Conservation (phyloP, 2,329 filamentous ascomycete genomes). For the Cordyceps javanica region DNA sequence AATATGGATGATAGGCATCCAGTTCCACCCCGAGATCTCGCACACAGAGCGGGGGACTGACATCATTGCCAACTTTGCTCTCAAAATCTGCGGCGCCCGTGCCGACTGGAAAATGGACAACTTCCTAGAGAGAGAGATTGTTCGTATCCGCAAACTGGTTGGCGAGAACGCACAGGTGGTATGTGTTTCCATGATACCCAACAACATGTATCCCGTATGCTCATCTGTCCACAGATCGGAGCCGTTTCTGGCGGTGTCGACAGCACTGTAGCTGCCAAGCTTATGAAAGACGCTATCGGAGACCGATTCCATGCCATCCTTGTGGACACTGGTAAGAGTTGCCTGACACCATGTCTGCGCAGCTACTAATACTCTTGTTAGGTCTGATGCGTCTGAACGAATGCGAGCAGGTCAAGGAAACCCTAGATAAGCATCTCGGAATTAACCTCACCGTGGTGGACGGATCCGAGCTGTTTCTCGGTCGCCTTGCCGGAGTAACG, state of each 20-base stretch:
- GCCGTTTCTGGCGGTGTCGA: slow-evolving; percentile 69
- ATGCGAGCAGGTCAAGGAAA: slow-evolving; percentile 73
- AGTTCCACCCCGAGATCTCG: slow-evolving; percentile 81
- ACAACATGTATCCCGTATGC: too few species aligned
- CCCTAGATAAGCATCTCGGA: slow-evolving; percentile 68
- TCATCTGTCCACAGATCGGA: slow-evolving; percentile 21
- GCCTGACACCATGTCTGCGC: too few species aligned
- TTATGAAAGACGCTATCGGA: slow-evolving; percentile 82
- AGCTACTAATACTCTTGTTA: too few species aligned
- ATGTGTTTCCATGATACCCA: too few species aligned
- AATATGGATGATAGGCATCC: slow-evolving; percentile 36
- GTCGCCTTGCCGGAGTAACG: slow-evolving; percentile 63
- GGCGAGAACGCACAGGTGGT: slow-evolving; percentile 72
- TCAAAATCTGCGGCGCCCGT: slow-evolving; percentile 71
- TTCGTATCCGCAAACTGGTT: slow-evolving; percentile 72
- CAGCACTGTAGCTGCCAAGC: slow-evolving; percentile 76
- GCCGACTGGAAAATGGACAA: slow-evolving; percentile 80
- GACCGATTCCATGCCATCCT: slow-evolving; percentile 80
- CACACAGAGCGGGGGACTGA: slow-evolving; percentile 51
- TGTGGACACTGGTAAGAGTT: slow-evolving; percentile 54
- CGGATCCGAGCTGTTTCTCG: slow-evolving; percentile 70
- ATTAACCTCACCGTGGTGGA: slow-evolving; percentile 90
- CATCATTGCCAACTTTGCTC: slow-evolving; percentile 72
- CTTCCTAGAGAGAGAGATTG: slow-evolving; percentile 76
- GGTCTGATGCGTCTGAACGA: slow-evolving; percentile 68